phyloP scores from a whole-genome alignment of 1,284 basidiomycete species.

The Wallemia ichthyophaga region DNA sequence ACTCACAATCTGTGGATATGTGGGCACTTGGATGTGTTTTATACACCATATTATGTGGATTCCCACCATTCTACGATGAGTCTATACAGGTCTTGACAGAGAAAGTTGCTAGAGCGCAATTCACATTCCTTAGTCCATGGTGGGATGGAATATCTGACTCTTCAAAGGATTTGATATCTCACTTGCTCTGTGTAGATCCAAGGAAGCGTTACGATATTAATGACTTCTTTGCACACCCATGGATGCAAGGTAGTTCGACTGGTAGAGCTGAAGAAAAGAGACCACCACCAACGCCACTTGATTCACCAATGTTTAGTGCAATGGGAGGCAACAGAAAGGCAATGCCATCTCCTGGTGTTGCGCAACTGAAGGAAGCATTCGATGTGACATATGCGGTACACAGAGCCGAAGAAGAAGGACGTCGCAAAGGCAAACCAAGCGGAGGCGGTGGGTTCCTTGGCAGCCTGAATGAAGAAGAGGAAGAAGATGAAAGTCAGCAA shows the following conservation, averaged over 20 bases:
- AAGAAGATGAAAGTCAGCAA: conserved; percentile 26
- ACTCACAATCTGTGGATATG: conserved; percentile 97
- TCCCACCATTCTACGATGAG: conserved; percentile 97
- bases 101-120: conserved; percentile 90
- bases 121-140: conserved; percentile 96
- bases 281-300: conserved; percentile 28
- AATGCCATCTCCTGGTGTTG: conserved; percentile 66
- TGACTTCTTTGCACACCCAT: conserved; percentile 87
- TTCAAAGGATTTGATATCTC: conserved; percentile 87
- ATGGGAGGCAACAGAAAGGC: conserved; percentile 33
- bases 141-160: conserved; percentile 83
- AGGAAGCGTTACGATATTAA: conserved; percentile 87
- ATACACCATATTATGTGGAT: conserved; percentile 93
- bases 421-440: conserved; percentile 45
- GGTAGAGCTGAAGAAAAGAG: conserved; percentile 3
- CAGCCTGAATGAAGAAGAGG: conserved; percentile 79
- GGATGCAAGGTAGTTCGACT: conserved; percentile 21
- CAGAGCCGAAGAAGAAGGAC: conserved; percentile 95
- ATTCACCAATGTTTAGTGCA: conserved; percentile 65
- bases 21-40: conserved; percentile 97
- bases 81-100: conserved; percentile 93
- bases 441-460: conserved; percentile 50
- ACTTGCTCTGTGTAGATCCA: conserved; percentile 84
- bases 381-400: conserved; percentile 98
- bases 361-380: conserved; percentile 85